Percentiles rank a stretch among this genome's conserved stretches.
These are phyloP conservation scores for Colletotrichum cuscutae DNA, from an alignment of 2,329 filamentous ascomycete species.

Conservation along the genomic window DNA sequence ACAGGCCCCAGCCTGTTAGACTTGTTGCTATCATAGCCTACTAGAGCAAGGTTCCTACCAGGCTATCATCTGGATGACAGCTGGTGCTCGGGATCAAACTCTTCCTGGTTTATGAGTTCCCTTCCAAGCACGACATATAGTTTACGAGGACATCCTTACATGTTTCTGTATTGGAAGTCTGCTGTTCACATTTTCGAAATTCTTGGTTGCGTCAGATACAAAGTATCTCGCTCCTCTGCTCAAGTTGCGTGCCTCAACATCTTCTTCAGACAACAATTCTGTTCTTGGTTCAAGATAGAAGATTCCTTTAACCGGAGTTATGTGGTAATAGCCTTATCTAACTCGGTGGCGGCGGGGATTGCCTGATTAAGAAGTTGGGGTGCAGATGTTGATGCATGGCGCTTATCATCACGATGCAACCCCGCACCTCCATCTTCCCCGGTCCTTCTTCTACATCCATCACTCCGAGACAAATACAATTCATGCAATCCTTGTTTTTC, in stretches of 20 bases:
- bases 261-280: rapidly evolving
- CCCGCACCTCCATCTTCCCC: neutral
- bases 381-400: neutral
- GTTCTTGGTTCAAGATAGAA: rapidly evolving
- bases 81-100: no score
- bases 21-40: no score
- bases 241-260: neutral
- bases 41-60: no score
- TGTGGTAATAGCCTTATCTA: neutral
- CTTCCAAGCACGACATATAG: no score
- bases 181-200: no score
- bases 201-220: no score
- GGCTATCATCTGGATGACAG: no score
- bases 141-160: no score
- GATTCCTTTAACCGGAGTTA: neutral
- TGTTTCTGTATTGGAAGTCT: no score
- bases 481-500: neutral
- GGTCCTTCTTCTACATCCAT: neutral
- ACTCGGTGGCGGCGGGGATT: neutral
- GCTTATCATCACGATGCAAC: neutral
- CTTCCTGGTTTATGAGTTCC: no score
- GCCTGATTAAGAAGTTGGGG: neutral
- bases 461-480: neutral
- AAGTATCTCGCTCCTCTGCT: rapidly evolving
- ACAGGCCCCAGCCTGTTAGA: no score